phyloP scores from a whole-genome alignment of 2,329 filamentous ascomycete genomes.

The Colletotrichum liriopes region DNA sequence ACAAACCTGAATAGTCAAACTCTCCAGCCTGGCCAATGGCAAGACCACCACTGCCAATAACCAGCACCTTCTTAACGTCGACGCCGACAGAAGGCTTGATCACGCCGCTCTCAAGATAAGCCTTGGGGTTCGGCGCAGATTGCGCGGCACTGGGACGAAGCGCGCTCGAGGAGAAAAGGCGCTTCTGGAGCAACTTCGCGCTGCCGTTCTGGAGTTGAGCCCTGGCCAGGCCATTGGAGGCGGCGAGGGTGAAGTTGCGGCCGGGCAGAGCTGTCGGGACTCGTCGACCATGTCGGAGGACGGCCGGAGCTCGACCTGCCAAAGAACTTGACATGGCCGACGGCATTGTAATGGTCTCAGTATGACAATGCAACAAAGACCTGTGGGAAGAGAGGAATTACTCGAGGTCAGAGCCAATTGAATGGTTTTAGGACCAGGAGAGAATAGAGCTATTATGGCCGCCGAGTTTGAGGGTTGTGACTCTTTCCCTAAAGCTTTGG shows the following conservation, averaged over 20 bases:
- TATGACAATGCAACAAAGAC: constrained; percentile 32
- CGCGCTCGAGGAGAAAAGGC: constrained; percentile 64
- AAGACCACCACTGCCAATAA: constrained; percentile 95
- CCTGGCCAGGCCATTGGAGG: constrained; percentile 53
- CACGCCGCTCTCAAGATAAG: constrained; percentile 90
- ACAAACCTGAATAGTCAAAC: constrained; percentile 97
- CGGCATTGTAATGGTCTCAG: constrained; percentile 52
- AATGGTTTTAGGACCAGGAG: constrained; percentile 42
- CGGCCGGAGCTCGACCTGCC: constrained; percentile 71
- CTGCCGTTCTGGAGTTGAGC: constrained; percentile 52
- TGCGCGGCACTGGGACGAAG: constrained; percentile 66
- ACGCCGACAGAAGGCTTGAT: constrained; percentile 86
- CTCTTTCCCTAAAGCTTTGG: constrained; percentile 41
- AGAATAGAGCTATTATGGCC: constrained; percentile 31
- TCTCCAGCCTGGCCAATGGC: constrained; percentile 98
- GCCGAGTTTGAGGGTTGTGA: constrained; percentile 40
- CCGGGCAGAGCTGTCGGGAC: constrained; percentile 61
- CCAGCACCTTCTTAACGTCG: constrained; percentile 95
- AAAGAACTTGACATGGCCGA: constrained; percentile 59
- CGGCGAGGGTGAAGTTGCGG: constrained; percentile 60
- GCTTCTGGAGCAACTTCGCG: constrained; percentile 58
- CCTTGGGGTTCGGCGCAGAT: constrained; percentile 84
- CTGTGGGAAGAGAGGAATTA: constrained; percentile 17
- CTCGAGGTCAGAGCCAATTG: constrained; percentile 44
- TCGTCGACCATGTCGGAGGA: constrained; percentile 70